Percentiles rank a stretch among this genome's conserved stretches.
These are phyloP conservation scores for Heliosperma pusillum DNA, from an alignment of 148 eudicot genomes.

Conservation along the genomic window DNA sequence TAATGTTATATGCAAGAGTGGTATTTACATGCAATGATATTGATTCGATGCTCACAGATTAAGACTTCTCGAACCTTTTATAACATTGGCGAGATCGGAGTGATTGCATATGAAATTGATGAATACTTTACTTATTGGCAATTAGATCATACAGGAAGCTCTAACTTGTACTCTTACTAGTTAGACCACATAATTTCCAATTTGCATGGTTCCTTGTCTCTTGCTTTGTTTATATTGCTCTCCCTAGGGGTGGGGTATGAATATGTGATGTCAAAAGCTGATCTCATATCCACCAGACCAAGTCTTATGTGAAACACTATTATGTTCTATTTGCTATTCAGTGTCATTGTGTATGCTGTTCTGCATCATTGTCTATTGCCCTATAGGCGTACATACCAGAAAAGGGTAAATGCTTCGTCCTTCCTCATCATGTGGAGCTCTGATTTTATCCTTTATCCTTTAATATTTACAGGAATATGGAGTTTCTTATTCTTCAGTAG, in stretches of 20 bases:
- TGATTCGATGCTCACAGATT: neutral
- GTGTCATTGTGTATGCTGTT: neutral
- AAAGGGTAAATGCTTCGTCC: neutral
- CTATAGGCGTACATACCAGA: neutral
- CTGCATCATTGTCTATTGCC: neutral
- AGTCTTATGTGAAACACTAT: neutral
- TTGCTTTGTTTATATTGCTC: constrained; percentile 3
- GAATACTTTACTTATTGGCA: too few relatives aligned
- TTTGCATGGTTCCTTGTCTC: neutral
- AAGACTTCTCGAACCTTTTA: neutral
- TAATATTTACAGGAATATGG: constrained; percentile 63
- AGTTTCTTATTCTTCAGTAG: constrained; percentile 41
- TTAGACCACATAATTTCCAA: neutral
- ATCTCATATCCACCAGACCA: constrained; percentile 6
- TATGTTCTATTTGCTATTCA: neutral
- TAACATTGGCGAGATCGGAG: neutral
- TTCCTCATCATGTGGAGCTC: constrained; percentile 1
- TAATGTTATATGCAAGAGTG: neutral
- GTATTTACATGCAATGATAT: neutral
- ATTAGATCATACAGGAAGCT: neutral
- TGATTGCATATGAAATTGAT: neutral
- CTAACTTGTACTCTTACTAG: neutral
- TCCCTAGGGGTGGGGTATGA: neutral
- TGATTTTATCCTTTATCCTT: neutral
- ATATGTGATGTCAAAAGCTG: neutral